Evolutionary conservation across 805 yeast genomes (phyloP).

Genomic region (Myxozyma nipponensis): DNA sequence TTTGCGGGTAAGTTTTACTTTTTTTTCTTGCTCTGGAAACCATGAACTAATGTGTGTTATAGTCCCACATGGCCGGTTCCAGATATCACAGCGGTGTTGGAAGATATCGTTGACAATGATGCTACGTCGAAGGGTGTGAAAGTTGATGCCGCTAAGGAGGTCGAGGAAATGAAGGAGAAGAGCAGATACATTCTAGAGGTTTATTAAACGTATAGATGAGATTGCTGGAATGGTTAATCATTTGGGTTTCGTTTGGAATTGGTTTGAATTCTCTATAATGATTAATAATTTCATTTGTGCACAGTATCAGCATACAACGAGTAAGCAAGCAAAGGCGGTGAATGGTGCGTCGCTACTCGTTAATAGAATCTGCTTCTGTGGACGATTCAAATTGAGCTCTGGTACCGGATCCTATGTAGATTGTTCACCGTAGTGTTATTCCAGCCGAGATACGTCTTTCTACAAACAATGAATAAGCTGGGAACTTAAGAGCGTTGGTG

Average conservation of each 20-base stretch:
- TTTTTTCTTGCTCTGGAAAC: not conserved
- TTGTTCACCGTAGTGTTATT: no score
- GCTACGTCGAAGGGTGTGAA: slow-evolving; percentile 63
- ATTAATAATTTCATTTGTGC: not conserved
- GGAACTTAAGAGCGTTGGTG: no score
- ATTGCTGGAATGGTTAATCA: not conserved
- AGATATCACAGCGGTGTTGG: slow-evolving; percentile 84
- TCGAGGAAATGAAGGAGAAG: slow-evolving; percentile 89
- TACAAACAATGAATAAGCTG: no score
- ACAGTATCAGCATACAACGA: not conserved
- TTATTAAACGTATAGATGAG: slow-evolving; percentile 47
- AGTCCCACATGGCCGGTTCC: slow-evolving; percentile 99
- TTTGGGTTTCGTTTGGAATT: not conserved
- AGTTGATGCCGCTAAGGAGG: slow-evolving; percentile 70
- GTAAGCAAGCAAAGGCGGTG: no score
- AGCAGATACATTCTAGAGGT: slow-evolving; percentile 93
- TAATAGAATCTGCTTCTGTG: no score
- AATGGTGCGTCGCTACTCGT: no score
- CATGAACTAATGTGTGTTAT: not conserved
- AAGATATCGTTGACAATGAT: slow-evolving; percentile 70
- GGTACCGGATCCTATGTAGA: no score
- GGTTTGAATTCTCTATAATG: slow-evolving; percentile 4
- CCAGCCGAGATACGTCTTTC: no score
- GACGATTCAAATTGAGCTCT: no score
- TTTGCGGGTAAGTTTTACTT: slow-evolving; percentile 53